Conservation (phyloP, 1,139 yeast genomes). For the Yamadazyma jaroonii region DNA sequence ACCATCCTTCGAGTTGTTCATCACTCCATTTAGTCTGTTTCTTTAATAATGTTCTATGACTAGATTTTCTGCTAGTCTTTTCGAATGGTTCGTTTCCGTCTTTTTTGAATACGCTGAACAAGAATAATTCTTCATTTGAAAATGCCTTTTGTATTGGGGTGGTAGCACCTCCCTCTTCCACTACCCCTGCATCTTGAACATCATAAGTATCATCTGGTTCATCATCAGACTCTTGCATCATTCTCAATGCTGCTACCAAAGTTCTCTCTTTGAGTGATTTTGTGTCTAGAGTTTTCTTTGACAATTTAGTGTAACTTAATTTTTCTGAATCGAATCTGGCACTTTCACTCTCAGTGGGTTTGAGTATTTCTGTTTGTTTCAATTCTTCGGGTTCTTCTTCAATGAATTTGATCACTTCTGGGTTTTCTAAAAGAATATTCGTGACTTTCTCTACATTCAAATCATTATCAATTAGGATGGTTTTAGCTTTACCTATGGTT, state of each 20-base stretch:
- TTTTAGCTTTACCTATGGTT: conserved; percentile 40
- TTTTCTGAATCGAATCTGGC: conserved; percentile 5
- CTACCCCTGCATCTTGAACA: conserved; percentile 53
- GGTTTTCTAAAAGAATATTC: conserved; percentile 59
- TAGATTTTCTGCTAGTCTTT: conserved; percentile 49
- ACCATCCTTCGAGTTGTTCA: conserved; percentile 95
- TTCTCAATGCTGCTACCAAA: conserved; percentile 58
- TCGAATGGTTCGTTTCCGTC: conserved; percentile 50
- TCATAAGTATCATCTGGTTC: conserved; percentile 86
- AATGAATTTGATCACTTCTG: conserved; percentile 33
- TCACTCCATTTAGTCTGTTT: conserved; percentile 67
- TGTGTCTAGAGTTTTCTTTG: conserved; percentile 5
- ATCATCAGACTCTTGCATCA: conserved; percentile 67
- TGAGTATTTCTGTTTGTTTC: neutral
- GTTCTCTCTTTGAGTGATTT: conserved; percentile 49
- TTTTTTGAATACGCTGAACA: conserved; percentile 57
- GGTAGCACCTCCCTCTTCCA: conserved; percentile 13
- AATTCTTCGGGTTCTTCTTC: conserved; percentile 13
- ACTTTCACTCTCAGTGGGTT: neutral
- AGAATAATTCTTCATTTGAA: conserved; percentile 30
- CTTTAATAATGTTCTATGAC: conserved; percentile 51
- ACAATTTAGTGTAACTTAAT: conserved; percentile 5
- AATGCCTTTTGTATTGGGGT: conserved; percentile 5
- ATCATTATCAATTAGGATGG: conserved; percentile 47
- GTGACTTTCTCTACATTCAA: conserved; percentile 61